A percentile compares a stretch with the other conserved stretches of the same genome.
phyloP scores from a whole-genome alignment of 2,329 filamentous ascomycete genomes.

The Plenodomus tracheiphilus region DNA sequence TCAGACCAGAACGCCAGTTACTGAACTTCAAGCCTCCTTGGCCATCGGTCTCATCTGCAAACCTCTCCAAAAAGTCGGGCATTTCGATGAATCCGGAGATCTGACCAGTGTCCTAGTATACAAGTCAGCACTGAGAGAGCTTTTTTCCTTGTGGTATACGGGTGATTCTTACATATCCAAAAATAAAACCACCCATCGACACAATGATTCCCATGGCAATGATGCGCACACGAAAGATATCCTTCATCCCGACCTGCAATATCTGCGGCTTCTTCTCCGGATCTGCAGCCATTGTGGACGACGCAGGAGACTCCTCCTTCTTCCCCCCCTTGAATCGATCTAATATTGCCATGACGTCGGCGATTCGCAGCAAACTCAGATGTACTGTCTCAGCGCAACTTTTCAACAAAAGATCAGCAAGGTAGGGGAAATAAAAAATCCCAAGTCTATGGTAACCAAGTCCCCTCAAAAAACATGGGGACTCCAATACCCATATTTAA shows the following conservation, averaged over 20 bases:
- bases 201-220: slow-evolving; percentile 39
- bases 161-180: background rate
- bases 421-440: too few relatives aligned
- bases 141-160: background rate
- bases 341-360: slow-evolving; percentile 24
- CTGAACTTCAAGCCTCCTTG: slow-evolving; percentile 30
- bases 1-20: slow-evolving; percentile 39
- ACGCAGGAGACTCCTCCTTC: slow-evolving; percentile 19
- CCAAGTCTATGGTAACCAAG: too few relatives aligned
- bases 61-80: slow-evolving; percentile 37
- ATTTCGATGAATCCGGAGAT: slow-evolving; percentile 45
- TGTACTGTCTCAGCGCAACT: too few relatives aligned
- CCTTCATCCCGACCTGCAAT: slow-evolving; percentile 21
- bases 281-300: slow-evolving; percentile 29
- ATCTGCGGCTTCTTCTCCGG: slow-evolving; percentile 35
- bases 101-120: slow-evolving; percentile 40
- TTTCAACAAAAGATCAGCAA: too few relatives aligned
- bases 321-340: slow-evolving; percentile 16
- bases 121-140: background rate
- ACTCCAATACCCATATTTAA: too few relatives aligned
- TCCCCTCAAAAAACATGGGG: too few relatives aligned
- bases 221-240: slow-evolving; percentile 38
- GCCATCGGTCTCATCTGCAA: slow-evolving; percentile 27
- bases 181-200: slow-evolving; percentile 41
- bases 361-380: too few relatives aligned